These are phyloP conservation scores for Suillus subalutaceus DNA, from an alignment of 768 basidiomycete genomes.

Conservation along the genomic window DNA sequence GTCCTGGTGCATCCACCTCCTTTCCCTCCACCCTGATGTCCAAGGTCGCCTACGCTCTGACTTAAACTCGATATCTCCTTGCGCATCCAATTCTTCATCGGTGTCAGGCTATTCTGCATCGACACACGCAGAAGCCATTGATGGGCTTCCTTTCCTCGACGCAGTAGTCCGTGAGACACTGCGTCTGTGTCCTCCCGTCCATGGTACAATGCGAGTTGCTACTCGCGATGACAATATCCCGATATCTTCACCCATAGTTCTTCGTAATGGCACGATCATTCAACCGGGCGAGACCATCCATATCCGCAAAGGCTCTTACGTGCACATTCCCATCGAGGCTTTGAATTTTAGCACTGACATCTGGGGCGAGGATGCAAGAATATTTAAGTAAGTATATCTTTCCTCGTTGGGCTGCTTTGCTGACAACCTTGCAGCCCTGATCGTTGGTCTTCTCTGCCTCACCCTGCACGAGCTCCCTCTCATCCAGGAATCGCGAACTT, in stretches of 20 bases:
- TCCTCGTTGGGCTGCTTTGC: background rate
- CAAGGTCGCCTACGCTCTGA: slow-evolving; percentile 63
- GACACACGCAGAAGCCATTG: slow-evolving; percentile 32
- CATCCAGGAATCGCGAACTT: slow-evolving; percentile 52
- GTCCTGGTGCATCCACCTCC: slow-evolving; percentile 59
- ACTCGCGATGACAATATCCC: slow-evolving; percentile 57
- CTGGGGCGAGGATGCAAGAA: slow-evolving; percentile 55
- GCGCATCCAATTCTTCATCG: slow-evolving; percentile 22
- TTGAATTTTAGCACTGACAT: slow-evolving; percentile 52
- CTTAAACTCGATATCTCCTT: slow-evolving; percentile 24
- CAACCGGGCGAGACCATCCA: slow-evolving; percentile 40
- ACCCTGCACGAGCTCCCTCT: slow-evolving; percentile 34
- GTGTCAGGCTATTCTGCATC: slow-evolving; percentile 23
- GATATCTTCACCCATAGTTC: slow-evolving; percentile 45
- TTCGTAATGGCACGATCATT: slow-evolving; percentile 42
- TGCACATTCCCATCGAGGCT: slow-evolving; percentile 63
- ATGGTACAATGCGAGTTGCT: slow-evolving; percentile 60
- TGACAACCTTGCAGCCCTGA: slow-evolving; percentile 43
- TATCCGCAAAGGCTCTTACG: slow-evolving; percentile 56
- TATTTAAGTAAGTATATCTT: slow-evolving; percentile 51
- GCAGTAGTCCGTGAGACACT: slow-evolving; percentile 60
- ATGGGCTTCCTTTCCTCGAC: slow-evolving; percentile 55
- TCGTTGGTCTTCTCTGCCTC: slow-evolving; percentile 50
- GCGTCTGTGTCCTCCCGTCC: slow-evolving; percentile 57
- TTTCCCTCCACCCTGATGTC: slow-evolving; percentile 54